A percentile compares a stretch with the other conserved stretches of the same genome.
phyloP scores from a whole-genome alignment of 805 yeast species.

The Wickerhamia fluorescens region DNA sequence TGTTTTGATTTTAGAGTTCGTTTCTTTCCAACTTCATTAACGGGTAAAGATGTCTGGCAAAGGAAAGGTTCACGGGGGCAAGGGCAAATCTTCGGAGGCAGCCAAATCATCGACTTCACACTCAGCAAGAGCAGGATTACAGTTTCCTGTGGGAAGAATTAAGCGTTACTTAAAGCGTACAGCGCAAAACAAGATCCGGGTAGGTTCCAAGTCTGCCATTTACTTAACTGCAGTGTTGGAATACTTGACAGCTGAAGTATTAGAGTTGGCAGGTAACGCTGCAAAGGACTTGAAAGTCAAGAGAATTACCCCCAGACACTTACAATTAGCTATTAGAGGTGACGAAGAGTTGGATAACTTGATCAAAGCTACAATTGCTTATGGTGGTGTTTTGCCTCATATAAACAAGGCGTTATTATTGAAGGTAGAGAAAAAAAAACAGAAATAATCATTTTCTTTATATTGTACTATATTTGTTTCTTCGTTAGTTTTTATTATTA shows the following conservation, averaged over 20 bases:
- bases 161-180: slow-evolving; percentile 90
- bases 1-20: slow-evolving; percentile 4
- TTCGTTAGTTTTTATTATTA: slow-evolving; percentile 4
- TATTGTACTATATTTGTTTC: slow-evolving; percentile 4
- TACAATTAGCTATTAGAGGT: slow-evolving; percentile 26
- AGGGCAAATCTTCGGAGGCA: slow-evolving; percentile 76
- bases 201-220: slow-evolving; percentile 80
- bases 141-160: slow-evolving; percentile 98
- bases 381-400: slow-evolving; percentile 29
- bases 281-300: slow-evolving; percentile 28
- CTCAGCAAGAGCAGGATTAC: slow-evolving; percentile 90
- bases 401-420: slow-evolving; percentile 27
- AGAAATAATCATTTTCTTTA: slow-evolving; percentile 6
- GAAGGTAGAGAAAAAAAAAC: slow-evolving; percentile 24
- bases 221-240: slow-evolving; percentile 26
- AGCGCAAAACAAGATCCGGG: slow-evolving; percentile 77
- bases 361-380: slow-evolving; percentile 27
- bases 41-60: slow-evolving; percentile 69
- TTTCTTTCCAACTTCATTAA: no score
- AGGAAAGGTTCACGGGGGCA: slow-evolving; percentile 95
- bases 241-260: slow-evolving; percentile 25
- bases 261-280: slow-evolving; percentile 27
- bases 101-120: slow-evolving; percentile 79
- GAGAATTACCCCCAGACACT: slow-evolving; percentile 26
- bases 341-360: slow-evolving; percentile 27